These are phyloP conservation scores for Hippophae gyantsensis DNA, from an alignment of 306 rosid species.

Conservation along the genomic window DNA sequence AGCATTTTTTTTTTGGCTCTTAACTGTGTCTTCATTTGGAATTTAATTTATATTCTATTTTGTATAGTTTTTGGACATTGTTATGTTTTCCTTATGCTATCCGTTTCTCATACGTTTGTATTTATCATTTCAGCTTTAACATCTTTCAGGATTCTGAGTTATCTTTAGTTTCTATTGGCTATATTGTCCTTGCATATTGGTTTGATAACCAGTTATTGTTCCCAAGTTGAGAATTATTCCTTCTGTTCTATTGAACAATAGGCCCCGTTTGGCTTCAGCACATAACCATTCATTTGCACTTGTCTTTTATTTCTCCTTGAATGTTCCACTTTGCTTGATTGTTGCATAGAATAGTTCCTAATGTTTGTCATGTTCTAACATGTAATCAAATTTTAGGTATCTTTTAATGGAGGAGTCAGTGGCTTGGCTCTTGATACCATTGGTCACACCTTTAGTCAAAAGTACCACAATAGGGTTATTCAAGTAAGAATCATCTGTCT, in stretches of 20 bases:
- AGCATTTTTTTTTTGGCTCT: not conserved
- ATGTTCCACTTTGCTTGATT: not conserved
- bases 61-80: not conserved
- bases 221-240: no score
- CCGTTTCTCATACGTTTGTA: no score
- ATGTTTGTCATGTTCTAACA: not conserved
- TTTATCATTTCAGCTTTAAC: no score
- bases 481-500: constrained; percentile 46
- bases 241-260: no score
- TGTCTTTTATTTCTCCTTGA: not conserved
- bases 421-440: constrained; percentile 76
- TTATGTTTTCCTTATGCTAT: no score
- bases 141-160: no score
- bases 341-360: not conserved
- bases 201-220: no score
- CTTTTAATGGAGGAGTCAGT: constrained; percentile 75
- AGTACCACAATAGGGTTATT: constrained; percentile 81
- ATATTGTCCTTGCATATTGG: no score
- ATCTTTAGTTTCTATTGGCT: no score
- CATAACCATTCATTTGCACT: not conserved
- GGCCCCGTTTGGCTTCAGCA: not conserved
- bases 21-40: not conserved
- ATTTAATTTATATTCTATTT: not conserved
- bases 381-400: constrained; percentile 36
- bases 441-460: constrained; percentile 71